These are phyloP conservation scores for Pestalotiopsis sp. DNA, from an alignment of 2,329 filamentous ascomycete genomes.

Conservation along the genomic window DNA sequence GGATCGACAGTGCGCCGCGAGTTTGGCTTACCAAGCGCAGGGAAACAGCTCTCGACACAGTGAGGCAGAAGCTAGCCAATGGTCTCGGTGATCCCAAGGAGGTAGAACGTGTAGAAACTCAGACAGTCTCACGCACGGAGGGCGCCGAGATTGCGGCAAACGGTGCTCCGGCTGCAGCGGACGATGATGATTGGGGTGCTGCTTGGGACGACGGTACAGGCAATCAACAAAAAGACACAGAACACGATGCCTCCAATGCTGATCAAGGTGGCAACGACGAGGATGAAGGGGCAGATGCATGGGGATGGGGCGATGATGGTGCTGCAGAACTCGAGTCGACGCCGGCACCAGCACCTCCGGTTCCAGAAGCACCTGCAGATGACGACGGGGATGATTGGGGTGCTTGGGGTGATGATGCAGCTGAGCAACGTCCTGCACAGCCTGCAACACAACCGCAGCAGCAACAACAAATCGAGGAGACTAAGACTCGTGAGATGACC, in stretches of 20 bases:
- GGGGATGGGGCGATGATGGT: conserved; percentile 82
- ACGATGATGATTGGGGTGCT: conserved; percentile 70
- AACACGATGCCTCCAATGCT: conserved; percentile 37
- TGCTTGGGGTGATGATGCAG: conserved; percentile 59
- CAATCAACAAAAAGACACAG: conserved; percentile 22
- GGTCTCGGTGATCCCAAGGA: conserved; percentile 67
- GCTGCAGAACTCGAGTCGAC: conserved; percentile 33
- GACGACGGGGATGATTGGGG: conserved; percentile 71
- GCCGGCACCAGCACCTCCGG: conserved; percentile 16
- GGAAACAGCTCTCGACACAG: conserved; percentile 74
- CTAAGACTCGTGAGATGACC: conserved; percentile 65
- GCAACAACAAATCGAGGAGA: neutral
- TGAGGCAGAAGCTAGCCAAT: conserved; percentile 66
- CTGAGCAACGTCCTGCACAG: neutral
- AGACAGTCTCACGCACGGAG: conserved; percentile 68
- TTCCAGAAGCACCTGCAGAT: conserved; percentile 20
- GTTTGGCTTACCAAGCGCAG: conserved; percentile 86
- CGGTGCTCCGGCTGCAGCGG: conserved; percentile 42
- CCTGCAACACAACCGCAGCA: neutral
- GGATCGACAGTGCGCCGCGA: conserved; percentile 77
- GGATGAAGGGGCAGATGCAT: conserved; percentile 62
- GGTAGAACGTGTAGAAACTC: conserved; percentile 84
- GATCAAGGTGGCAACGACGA: conserved; percentile 35
- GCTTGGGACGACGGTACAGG: conserved; percentile 72
- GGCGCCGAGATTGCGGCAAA: conserved; percentile 64